Base-by-base conservation (phyloP, 371 early-diverging fungal species). In the Mucor lusitanicus region DNA sequence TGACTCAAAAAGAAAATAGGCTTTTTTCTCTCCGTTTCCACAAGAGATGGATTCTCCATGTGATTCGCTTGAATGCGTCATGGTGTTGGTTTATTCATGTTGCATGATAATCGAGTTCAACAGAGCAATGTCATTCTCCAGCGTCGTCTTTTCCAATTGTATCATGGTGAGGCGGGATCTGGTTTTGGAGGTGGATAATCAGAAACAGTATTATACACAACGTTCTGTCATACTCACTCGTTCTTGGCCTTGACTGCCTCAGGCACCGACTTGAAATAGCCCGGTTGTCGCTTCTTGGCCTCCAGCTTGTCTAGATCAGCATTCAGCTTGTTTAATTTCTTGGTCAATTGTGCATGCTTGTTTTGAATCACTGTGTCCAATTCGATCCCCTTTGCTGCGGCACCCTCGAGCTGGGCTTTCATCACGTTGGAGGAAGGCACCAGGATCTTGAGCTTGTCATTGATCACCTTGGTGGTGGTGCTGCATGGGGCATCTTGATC, bases 341-440 rank as follows among this genome's bases (percentile, higher is more conserved):
- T 79, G 4, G 30, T 50, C 1, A 78, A 27, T 28, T 64, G 69
- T 17, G 39, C 62, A 33, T 71, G 69, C 44, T 74, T 72, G 50
- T 72, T 67, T 27, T 72, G 48, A 46, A 79, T 63, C 13, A 73
- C 64, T 1, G 25, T 56, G 17, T 19, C 42, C 9, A 77, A 17
- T 56, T 77, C 75, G 17, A 61, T 46, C 3, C 82, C 82, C 17
- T 69, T 76, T 35, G 71, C 64, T 27, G 73, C 67, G 27, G 77
- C 78, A 12, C 59, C 55, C 48, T 79, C 79, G 13, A 82, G 32
- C 53, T 80, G 81, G 12, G 82, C 75, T 17, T 72, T 59, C 37
- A 83, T 50, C 32, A 86, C 69, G 9, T 68, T 67, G 8, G 42
- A 53, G n/a, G 79, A 73, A n/a, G 87, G 87, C 8, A 85, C 78